Evolutionary conservation across 768 basidiomycete species (phyloP), one percentile per base, ranked within the genome.

Genomic region (Daedalea quercina): DNA sequence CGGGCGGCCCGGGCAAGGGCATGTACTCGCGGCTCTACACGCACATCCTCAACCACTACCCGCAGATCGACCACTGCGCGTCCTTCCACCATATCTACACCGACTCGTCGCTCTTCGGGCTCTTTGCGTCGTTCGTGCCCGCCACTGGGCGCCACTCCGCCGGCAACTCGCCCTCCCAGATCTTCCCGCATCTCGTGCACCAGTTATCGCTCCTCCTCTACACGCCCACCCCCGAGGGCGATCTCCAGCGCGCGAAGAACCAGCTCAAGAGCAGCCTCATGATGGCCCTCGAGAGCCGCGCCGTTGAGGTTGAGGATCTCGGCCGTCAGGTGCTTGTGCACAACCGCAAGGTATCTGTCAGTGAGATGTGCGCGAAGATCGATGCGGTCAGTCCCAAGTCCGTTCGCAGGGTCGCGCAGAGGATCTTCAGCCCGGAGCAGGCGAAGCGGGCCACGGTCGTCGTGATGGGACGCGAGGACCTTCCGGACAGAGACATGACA

Each of bases 11-110:
- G 2, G 95, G 95, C 15, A 98, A 98, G 73, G 95, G 95, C 61
- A 98, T 98, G 95, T 98, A 96, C 76, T 93, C 94, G 31, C 86
- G 95, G 23, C 72, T 97, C 25, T 97, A 98, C 73, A 95, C 93
- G 9, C 85, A 93, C 65, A 92, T 98, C 62, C 83, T 98, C 53
- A 97, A 98, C 67, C 87, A 90, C 64, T 90, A 93, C 73, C 81
- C 92, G 47, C 85, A 90, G 63, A 80, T 98, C 62, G 95, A 98
- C 68, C 91, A 94, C 68, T 97, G 94, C 67, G 86, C 90, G 9
- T 87, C 91, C 19, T 97, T 96, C 85, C 94, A 98, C 67, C 95
- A 98, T 70, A 94, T 94, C 65, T 98, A 97, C 70, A 83, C 84
- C 52, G 94, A 97, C 67, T 90, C 91, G 0, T 92, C 92, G 3